phyloP scores from a whole-genome alignment of 2,329 filamentous ascomycete species.

The Talaromyces verruculosus region DNA sequence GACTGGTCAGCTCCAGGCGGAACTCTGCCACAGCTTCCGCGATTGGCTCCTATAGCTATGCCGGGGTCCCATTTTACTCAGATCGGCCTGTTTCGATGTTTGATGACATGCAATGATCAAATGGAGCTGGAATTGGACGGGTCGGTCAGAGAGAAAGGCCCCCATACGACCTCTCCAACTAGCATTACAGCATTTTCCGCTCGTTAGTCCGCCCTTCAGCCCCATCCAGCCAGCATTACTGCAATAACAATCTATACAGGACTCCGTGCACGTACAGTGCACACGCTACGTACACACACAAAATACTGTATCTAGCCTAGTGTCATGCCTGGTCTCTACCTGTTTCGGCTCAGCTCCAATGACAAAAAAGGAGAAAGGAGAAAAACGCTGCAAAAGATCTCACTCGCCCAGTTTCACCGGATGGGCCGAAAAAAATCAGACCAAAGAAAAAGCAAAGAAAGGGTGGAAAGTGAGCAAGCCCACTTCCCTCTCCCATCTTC shows the following conservation, averaged over 20 bases:
- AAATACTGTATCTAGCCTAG: constrained; percentile 15
- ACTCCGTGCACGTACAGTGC: neutral
- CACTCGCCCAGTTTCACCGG: constrained; percentile 11
- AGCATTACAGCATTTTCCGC: constrained; percentile 12
- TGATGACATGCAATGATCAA: constrained; percentile 17
- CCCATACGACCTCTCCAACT: constrained; percentile 21
- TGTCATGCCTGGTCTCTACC: constrained; percentile 14
- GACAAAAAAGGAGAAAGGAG: constrained; percentile 7
- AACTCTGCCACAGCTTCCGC: constrained; percentile 22
- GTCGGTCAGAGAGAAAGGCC: constrained; percentile 15
- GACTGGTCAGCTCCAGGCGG: constrained; percentile 21
- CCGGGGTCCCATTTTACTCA: constrained; percentile 11
- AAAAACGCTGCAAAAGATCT: constrained; percentile 2
- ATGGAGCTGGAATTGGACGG: constrained; percentile 8
- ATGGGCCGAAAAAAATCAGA: constrained; percentile 12
- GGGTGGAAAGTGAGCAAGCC: constrained; percentile 2
- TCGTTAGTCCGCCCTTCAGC: constrained; percentile 16
- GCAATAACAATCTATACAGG: neutral
- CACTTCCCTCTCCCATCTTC: constrained; percentile 11
- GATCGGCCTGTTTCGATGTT: constrained; percentile 18
- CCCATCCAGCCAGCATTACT: constrained; percentile 7
- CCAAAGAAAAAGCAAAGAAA: constrained; percentile 8
- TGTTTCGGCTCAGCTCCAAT: constrained; percentile 16
- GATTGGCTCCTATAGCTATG: constrained; percentile 21
- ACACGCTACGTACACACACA: constrained; percentile 9